Evolutionary conservation across 2,329 filamentous ascomycete species (phyloP).

Genomic region (Aspergillus sp.): DNA sequence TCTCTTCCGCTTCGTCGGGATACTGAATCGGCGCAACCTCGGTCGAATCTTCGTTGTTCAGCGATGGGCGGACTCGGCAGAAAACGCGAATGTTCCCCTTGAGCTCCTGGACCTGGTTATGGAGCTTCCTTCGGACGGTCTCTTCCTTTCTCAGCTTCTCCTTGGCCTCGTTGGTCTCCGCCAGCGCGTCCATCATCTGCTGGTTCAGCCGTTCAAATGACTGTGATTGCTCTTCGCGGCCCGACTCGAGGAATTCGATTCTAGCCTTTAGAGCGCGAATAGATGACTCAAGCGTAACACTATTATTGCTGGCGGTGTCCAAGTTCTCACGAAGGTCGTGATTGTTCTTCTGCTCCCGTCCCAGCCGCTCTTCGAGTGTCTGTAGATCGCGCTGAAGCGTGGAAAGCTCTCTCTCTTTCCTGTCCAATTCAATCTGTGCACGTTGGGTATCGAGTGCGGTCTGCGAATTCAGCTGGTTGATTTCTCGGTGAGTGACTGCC

Average conservation of each 20-base stretch:
- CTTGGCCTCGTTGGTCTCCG: conserved; percentile 58
- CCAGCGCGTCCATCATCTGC: conserved; percentile 67
- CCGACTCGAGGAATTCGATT: conserved; percentile 81
- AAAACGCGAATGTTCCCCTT: conserved; percentile 98
- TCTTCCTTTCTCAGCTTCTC: conserved; percentile 86
- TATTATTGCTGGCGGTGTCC: conserved; percentile 51
- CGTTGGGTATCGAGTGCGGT: conserved; percentile 31
- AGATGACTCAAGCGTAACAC: conserved; percentile 61
- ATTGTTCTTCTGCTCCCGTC: conserved; percentile 55
- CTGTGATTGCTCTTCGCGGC: conserved; percentile 79
- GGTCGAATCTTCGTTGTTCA: conserved; percentile 48
- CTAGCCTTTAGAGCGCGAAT: conserved; percentile 69
- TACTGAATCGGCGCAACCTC: conserved; percentile 66
- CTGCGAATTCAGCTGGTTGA: conserved; percentile 27
- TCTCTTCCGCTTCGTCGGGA: conserved; percentile 70
- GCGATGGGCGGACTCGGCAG: conserved; percentile 78
- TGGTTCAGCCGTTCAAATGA: conserved; percentile 74
- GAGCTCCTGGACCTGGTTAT: conserved; percentile 95
- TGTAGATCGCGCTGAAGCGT: conserved; percentile 33
- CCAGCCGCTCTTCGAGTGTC: conserved; percentile 40
- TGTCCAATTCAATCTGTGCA: conserved; percentile 38
- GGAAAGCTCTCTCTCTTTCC: conserved; percentile 46
- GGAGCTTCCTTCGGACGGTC: conserved; percentile 77
- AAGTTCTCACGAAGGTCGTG: conserved; percentile 50
- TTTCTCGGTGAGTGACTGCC: conserved; percentile 27